A percentile compares a stretch with the other conserved stretches of the same genome.
Conservation (phyloP, 768 basidiomycete genomes). For the Auricularia sp. region DNA sequence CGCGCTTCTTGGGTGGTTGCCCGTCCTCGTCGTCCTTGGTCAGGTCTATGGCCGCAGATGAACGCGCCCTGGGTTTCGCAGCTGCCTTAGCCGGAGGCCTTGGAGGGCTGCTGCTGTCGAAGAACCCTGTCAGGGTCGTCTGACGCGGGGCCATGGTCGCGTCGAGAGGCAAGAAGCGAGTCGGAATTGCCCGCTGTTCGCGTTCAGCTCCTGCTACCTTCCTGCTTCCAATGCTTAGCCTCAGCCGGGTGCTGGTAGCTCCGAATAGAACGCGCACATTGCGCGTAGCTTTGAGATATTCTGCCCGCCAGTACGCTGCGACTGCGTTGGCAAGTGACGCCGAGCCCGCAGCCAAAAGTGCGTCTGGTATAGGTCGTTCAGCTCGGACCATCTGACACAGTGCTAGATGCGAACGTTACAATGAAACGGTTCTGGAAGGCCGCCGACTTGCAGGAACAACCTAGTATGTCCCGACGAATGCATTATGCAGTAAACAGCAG, state of each 20-base stretch:
- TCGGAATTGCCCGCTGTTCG: background rate
- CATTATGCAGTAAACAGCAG: background rate
- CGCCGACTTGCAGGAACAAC: slow-evolving; percentile 57
- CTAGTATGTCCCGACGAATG: slow-evolving; percentile 18
- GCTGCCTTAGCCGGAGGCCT: background rate
- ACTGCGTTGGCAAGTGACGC: background rate
- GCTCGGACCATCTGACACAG: background rate
- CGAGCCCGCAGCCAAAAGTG: slow-evolving; percentile 5
- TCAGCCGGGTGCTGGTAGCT: background rate
- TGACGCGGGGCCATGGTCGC: background rate
- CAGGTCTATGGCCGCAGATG: slow-evolving; percentile 39
- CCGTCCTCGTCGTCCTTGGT: slow-evolving; percentile 30
- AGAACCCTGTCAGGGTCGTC: background rate
- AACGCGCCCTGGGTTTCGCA: slow-evolving; percentile 18
- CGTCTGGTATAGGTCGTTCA: background rate
- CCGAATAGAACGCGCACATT: background rate
- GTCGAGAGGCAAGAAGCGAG: background rate
- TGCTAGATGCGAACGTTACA: slow-evolving; percentile 72
- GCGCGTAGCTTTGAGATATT: background rate
- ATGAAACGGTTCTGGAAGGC: slow-evolving; percentile 91
- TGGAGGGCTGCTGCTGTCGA: background rate
- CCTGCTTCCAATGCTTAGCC: background rate
- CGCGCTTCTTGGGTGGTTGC: slow-evolving; percentile 6
- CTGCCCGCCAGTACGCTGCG: background rate
- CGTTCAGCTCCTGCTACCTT: too few species aligned